Conservation (phyloP, 495 filamentous ascomycete genomes). For the Lepidopterella palustris region DNA sequence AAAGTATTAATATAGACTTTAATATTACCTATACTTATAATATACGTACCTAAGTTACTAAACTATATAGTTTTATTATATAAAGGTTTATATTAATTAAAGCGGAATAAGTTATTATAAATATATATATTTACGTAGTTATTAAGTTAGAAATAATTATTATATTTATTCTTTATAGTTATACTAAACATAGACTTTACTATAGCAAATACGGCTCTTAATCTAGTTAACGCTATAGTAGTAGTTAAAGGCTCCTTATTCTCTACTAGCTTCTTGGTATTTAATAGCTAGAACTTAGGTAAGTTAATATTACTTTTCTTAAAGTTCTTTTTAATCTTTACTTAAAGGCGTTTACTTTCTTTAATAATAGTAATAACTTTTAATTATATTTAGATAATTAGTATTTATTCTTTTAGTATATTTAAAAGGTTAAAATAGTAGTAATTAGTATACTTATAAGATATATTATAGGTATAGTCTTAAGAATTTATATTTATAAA, state of each 20-base stretch:
- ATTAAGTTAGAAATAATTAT: not conserved
- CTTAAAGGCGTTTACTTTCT: not conserved
- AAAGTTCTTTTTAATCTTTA: not conserved
- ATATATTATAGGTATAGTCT: too few species aligned
- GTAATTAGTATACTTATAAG: too few species aligned
- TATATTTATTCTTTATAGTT: not conserved
- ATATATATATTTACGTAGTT: not conserved
- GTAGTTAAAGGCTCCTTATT: not conserved
- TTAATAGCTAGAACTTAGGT: not conserved
- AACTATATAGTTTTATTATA: conserved; percentile 1
- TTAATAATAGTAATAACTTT: too few species aligned
- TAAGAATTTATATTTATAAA: too few species aligned
- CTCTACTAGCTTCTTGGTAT: not conserved
- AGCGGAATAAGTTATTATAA: not conserved
- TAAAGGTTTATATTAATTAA: not conserved
- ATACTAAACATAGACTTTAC: not conserved
- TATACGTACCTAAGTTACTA: not conserved
- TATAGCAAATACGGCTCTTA: conserved; percentile 1
- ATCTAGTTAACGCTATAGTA: not conserved
- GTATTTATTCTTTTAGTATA: too few species aligned
- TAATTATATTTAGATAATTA: too few species aligned
- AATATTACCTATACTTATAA: too few species aligned
- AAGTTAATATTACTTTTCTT: not conserved
- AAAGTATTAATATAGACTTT: too few species aligned
- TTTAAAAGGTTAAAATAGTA: too few species aligned